A percentile compares a stretch with the other conserved stretches of the same genome.
These are phyloP conservation scores for Pulveroboletus sp. DNA, from an alignment of 768 basidiomycete species.

Conservation along the genomic window DNA sequence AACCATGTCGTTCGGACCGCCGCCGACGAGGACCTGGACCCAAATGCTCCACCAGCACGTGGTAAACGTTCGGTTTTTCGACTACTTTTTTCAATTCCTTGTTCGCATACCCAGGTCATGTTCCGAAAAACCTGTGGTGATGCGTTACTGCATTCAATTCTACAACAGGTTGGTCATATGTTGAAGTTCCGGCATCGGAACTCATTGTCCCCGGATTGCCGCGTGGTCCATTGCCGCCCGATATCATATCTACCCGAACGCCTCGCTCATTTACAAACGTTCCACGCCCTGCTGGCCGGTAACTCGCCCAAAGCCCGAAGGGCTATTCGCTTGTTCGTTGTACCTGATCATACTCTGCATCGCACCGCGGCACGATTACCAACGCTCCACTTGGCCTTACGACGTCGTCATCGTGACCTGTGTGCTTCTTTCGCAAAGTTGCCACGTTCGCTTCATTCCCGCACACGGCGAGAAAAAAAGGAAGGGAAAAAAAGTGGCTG, in stretches of 20 bases:
- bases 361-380: slow-evolving; percentile 13
- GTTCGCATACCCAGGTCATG: slow-evolving; percentile 1
- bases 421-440: slow-evolving; percentile 3
- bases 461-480: slow-evolving; percentile 21
- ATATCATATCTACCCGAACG: slow-evolving; percentile 29
- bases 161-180: neutral
- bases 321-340: slow-evolving; percentile 13
- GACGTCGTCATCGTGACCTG: slow-evolving; percentile 24
- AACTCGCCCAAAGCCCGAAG: neutral
- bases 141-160: neutral
- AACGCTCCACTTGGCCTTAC: neutral
- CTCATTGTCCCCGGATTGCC: slow-evolving; percentile 17
- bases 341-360: slow-evolving; percentile 23
- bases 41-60: slow-evolving; percentile 26
- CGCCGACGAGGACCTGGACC: slow-evolving; percentile 25
- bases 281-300: slow-evolving; percentile 4
- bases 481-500: slow-evolving; percentile 8
- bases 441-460: slow-evolving; percentile 30
- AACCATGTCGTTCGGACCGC: slow-evolving; percentile 14
- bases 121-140: slow-evolving; percentile 18
- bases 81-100: neutral
- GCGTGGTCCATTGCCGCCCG: slow-evolving; percentile 4
- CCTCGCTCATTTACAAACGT: slow-evolving; percentile 5
- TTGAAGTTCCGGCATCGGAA: slow-evolving; percentile 25
- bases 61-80: slow-evolving; percentile 22